A percentile compares a stretch with the other conserved stretches of the same genome.
These are phyloP conservation scores for Rhodamnia argentea DNA, from an alignment of 345 rosid species.

Conservation along the genomic window DNA sequence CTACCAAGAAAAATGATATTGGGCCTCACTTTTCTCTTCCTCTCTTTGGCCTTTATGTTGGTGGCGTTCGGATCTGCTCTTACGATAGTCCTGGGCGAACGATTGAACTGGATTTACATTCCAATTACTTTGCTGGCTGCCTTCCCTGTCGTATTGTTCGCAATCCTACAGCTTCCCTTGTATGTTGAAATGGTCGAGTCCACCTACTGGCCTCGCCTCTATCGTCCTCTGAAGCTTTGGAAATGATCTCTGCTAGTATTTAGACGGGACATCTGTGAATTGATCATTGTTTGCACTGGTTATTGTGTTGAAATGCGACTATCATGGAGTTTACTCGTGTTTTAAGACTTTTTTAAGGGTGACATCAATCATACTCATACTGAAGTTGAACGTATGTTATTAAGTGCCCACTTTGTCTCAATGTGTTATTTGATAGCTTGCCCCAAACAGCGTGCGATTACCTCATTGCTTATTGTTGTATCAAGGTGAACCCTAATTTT, in stretches of 20 bases:
- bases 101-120: background rate
- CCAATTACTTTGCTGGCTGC: background rate
- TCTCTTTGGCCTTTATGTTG: background rate
- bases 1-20: background rate
- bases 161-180: background rate
- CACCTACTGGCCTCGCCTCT: background rate
- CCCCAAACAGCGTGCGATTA: no score
- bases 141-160: background rate
- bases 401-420: no score
- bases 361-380: no score
- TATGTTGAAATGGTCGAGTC: background rate
- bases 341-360: no score
- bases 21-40: background rate
- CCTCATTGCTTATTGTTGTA: no score
- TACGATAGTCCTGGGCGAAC: background rate
- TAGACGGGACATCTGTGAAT: no score
- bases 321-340: no score
- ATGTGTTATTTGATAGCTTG: no score
- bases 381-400: no score
- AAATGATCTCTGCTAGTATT: background rate
- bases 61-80: background rate
- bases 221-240: background rate
- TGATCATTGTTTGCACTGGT: no score
- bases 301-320: no score
- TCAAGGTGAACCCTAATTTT: no score